Base-by-base conservation (phyloP, 768 basidiomycete genomes). In the Tulasnella sp. region DNA sequence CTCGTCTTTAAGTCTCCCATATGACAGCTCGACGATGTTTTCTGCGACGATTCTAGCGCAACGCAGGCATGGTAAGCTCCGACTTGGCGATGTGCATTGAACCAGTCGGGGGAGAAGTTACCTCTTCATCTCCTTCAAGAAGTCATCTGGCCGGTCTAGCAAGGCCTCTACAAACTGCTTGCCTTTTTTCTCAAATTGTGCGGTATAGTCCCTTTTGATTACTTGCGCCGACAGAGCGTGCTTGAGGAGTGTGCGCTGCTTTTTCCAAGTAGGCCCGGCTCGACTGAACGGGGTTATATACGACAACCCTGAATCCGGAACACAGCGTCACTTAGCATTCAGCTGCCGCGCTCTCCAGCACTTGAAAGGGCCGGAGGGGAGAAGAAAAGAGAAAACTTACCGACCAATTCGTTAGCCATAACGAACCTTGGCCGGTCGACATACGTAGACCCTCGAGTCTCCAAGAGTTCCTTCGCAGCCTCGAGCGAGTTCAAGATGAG, bases 391-490 rank as follows among this genome's bases (percentile, higher is more conserved):
- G 9, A 41, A 46, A 34, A 69, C 64, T 69, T 6, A 69, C 64
- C 64, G 5, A 69, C 31, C 24, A 69, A 5, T 18, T 69, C 64
- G 34, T 2, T 3, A 34, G 14, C 28, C 64, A 69, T 69, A 16
- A 75, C 40, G 16, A 75, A 48, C n/a, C 73, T 28, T 31, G 82
- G 82, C 40, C 82, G 72, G 44, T 80, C 83, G 48, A 79, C 64
- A 73, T 82, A 83, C 22, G 81, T 73, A 8, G 64, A 46, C 14
- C 81, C 78, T 22, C 75, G 72, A 50, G 81, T 82, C 20, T 80
- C 82, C 0, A 83, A 69, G 24, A 83, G 58, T 46, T 82, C 82
- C 18, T 34, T 58, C 3, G 81, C 82, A 22, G 72, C 82, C 42
- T 81, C 37, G 22, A 44, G 37, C 6, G 72, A 42, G 50, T 72